These are phyloP conservation scores for Fusarium pininemorale DNA, from an alignment of 2,329 filamentous ascomycete genomes.

Conservation along the genomic window DNA sequence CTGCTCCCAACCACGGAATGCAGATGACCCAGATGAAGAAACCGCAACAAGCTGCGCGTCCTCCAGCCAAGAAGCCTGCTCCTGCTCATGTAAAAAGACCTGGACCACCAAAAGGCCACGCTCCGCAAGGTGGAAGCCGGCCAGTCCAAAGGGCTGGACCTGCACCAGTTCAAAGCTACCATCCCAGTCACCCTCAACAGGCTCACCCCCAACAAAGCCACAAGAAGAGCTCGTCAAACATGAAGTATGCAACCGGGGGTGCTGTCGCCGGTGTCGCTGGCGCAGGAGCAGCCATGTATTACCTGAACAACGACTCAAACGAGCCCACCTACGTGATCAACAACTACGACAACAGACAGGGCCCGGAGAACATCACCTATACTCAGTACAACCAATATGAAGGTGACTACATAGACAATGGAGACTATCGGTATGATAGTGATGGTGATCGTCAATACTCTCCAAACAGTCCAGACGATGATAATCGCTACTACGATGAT, in stretches of 20 bases:
- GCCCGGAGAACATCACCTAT: not conserved
- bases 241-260: not conserved
- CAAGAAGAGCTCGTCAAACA: not conserved
- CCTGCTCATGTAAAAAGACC: not conserved
- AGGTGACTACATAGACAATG: not conserved
- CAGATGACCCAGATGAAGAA: slow-evolving; percentile 18
- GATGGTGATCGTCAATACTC: not conserved
- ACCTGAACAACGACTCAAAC: slow-evolving; percentile 1
- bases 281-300: not conserved
- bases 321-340: slow-evolving; percentile 13
- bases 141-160: not conserved
- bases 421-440: not conserved
- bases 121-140: not conserved
- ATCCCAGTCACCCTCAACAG: not conserved
- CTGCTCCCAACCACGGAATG: slow-evolving; percentile 7
- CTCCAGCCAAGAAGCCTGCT: not conserved
- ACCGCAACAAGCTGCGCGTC: slow-evolving; percentile 1
- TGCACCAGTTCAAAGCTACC: not conserved
- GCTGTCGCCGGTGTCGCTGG: not conserved
- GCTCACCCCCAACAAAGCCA: not conserved
- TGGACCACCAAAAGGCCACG: not conserved
- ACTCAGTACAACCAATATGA: not conserved
- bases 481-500: not conserved
- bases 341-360: slow-evolving; percentile 2
- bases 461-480: not conserved